A percentile compares a stretch with the other conserved stretches of the same genome.
Conservation (phyloP, 2,329 filamentous ascomycete species). For the Rhytidhysteron rufulum region DNA sequence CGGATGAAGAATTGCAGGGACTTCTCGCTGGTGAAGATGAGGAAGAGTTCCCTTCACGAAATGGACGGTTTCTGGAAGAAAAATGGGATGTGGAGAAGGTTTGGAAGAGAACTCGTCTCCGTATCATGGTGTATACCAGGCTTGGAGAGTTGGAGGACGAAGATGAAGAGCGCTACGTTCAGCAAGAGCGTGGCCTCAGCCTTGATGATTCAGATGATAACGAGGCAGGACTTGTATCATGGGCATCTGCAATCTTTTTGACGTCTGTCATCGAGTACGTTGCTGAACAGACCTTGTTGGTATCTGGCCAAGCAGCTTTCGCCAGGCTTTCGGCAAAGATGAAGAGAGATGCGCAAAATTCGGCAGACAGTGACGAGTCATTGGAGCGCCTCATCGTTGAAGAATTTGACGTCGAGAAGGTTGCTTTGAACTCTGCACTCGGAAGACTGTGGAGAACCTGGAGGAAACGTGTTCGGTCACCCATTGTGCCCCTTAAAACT, state of each 20-base stretch:
- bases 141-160: conserved; percentile 97
- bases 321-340: conserved; percentile 50
- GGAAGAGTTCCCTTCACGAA: conserved; percentile 29
- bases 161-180: conserved; percentile 85
- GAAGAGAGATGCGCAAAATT: conserved; percentile 29
- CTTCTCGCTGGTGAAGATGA: conserved; percentile 76
- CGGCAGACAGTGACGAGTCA: conserved; percentile 49
- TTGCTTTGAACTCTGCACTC: conserved; percentile 83
- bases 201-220: conserved; percentile 45
- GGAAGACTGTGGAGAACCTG: conserved; percentile 91
- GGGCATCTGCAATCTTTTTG: conserved; percentile 90
- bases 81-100: conserved; percentile 89
- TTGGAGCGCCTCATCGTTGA: conserved; percentile 75
- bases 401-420: conserved; percentile 86
- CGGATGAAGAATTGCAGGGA: conserved; percentile 82
- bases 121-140: conserved; percentile 98
- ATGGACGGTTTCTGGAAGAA: conserved; percentile 31
- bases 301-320: conserved; percentile 80
- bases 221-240: conserved; percentile 60
- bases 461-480: conserved; percentile 73
- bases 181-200: conserved; percentile 64
- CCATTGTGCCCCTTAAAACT: conserved; percentile 22
- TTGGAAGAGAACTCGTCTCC: conserved; percentile 88
- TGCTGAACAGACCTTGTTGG: conserved; percentile 84
- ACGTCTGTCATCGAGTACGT: conserved; percentile 93